These are phyloP conservation scores for Curvularia sp. DNA, from an alignment of 2,329 filamentous ascomycete genomes.

Conservation along the genomic window DNA sequence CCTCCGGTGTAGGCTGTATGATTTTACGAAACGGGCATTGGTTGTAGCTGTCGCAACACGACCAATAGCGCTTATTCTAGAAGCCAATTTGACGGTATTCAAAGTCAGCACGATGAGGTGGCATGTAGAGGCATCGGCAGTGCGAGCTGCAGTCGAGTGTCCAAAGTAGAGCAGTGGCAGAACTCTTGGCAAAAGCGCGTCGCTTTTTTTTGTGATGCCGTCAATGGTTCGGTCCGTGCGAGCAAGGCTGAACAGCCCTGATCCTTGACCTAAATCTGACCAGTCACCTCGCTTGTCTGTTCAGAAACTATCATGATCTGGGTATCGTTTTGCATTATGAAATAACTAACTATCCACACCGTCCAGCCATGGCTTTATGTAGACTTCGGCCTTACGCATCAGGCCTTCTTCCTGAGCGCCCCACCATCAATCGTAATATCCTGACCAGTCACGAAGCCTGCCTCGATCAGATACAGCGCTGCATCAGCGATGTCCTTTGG, in stretches of 20 bases:
- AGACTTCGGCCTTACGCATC: neutral
- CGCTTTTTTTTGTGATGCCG: conserved; percentile 16
- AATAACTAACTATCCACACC: neutral
- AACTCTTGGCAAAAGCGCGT: conserved; percentile 7
- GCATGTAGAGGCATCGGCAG: conserved; percentile 15
- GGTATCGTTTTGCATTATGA: conserved; percentile 7
- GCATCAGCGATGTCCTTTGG: conserved; percentile 57
- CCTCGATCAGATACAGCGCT: conserved; percentile 51
- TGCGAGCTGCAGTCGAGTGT: neutral
- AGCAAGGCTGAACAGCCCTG: conserved; percentile 4
- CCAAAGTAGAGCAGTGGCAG: neutral
- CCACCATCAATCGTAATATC: conserved; percentile 50
- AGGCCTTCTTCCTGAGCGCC: conserved; percentile 44
- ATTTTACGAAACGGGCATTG: conserved; percentile 18
- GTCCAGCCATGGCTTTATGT: too few relatives aligned
- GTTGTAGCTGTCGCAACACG: conserved; percentile 40
- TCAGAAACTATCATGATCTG: neutral
- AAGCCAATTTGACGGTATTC: conserved; percentile 40
- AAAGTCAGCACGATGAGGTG: conserved; percentile 6
- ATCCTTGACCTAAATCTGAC: conserved; percentile 3
- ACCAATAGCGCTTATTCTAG: conserved; percentile 27
- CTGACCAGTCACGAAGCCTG: conserved; percentile 50
- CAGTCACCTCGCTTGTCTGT: neutral
- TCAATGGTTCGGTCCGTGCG: conserved; percentile 12
- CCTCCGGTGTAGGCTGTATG: conserved; percentile 10